Evolutionary conservation across 768 basidiomycete genomes (phyloP).

Genomic region (Amanita thiersii): DNA sequence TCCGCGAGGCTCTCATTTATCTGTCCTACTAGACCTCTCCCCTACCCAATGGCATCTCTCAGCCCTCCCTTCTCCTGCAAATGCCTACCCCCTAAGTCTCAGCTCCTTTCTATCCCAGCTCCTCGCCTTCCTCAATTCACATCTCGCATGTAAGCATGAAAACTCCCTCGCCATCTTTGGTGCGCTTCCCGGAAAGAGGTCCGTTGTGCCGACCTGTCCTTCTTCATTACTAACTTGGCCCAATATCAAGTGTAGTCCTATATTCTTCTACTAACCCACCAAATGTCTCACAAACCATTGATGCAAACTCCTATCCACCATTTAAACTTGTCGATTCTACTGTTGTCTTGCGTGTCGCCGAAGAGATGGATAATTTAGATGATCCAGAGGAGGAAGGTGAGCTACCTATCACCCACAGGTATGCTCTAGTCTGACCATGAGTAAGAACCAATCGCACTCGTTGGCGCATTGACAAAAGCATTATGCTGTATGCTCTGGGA

Average conservation of each 20-base stretch:
- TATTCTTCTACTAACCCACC: slow-evolving; percentile 58
- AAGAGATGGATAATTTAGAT: slow-evolving; percentile 49
- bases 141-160: slow-evolving; percentile 85
- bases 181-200: slow-evolving; percentile 83
- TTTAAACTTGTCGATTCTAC: slow-evolving; percentile 72
- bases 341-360: slow-evolving; percentile 51
- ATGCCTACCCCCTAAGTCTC: slow-evolving; percentile 51
- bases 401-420: slow-evolving; percentile 9
- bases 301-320: slow-evolving; percentile 78
- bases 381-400: slow-evolving; percentile 46
- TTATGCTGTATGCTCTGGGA: slow-evolving; percentile 64
- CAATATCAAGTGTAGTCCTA: slow-evolving; percentile 52
- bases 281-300: slow-evolving; percentile 32
- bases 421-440: slow-evolving; percentile 12
- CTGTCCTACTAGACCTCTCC: slow-evolving; percentile 79
- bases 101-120: slow-evolving; percentile 74
- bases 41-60: slow-evolving; percentile 83
- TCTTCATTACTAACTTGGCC: background rate
- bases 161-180: slow-evolving; percentile 91
- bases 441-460: slow-evolving; percentile 59
- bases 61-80: slow-evolving; percentile 30
- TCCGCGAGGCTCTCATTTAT: slow-evolving; percentile 46
- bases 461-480: slow-evolving; percentile 86
- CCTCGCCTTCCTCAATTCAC: slow-evolving; percentile 87
- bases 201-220: slow-evolving; percentile 1